phyloP scores from a whole-genome alignment of 2,329 filamentous ascomycete genomes.

The Beauveria scarabaeidicola region DNA sequence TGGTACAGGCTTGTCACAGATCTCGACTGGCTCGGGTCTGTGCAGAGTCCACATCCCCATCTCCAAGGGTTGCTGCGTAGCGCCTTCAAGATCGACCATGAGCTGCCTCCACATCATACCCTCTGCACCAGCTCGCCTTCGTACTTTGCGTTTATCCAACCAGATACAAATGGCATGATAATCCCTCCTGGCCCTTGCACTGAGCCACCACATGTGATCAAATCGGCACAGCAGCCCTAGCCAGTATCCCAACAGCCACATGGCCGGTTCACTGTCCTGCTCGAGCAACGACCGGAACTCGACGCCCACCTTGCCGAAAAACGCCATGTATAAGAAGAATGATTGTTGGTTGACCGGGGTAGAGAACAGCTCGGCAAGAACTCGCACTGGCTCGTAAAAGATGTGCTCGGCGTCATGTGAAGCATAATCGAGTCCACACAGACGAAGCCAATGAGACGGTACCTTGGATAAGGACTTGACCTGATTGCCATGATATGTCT shows the following conservation, averaged over 20 bases:
- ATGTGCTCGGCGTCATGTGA: slow-evolving; percentile 4
- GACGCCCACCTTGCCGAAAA: slow-evolving; percentile 16
- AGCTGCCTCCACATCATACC: slow-evolving; percentile 16
- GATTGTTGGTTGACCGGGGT: slow-evolving; percentile 12
- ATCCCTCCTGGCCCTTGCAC: slow-evolving; percentile 14
- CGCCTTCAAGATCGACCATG: slow-evolving; percentile 16
- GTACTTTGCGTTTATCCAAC: slow-evolving; percentile 12
- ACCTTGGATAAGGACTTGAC: slow-evolving; percentile 8
- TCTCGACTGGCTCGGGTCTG: neutral
- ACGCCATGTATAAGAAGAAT: slow-evolving; percentile 16
- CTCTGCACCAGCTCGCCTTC: slow-evolving; percentile 12
- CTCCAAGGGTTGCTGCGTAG: neutral
- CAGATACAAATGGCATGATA: slow-evolving; percentile 15
- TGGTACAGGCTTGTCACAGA: neutral
- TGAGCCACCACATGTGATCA: slow-evolving; percentile 19
- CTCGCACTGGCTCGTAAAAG: slow-evolving; percentile 12
- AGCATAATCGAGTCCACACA: slow-evolving; percentile 11
- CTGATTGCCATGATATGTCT: slow-evolving; percentile 10
- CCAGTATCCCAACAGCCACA: slow-evolving; percentile 20
- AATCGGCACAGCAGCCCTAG: slow-evolving; percentile 18
- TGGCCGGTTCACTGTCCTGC: slow-evolving; percentile 15
- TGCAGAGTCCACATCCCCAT: neutral
- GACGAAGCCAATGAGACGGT: slow-evolving; percentile 10
- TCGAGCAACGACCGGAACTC: slow-evolving; percentile 16
- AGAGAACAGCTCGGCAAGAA: slow-evolving; percentile 10